phyloP scores from a whole-genome alignment of 805 yeast species.

The Lipomyces mesembrius region DNA sequence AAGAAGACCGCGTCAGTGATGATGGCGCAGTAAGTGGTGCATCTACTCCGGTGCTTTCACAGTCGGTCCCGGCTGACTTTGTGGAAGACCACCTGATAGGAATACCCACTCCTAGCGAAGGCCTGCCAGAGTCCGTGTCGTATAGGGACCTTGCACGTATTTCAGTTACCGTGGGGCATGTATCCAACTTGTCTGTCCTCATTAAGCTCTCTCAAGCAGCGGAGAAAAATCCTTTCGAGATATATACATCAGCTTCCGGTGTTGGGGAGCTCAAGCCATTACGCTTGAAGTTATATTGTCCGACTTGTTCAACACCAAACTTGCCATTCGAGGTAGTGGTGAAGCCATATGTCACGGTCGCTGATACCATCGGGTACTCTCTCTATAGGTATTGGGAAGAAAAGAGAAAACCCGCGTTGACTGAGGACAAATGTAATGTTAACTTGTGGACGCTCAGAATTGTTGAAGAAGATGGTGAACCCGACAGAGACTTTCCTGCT shows the following conservation, averaged over 20 bases:
- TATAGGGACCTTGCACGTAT: constrained; percentile 16
- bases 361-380: constrained; percentile 61
- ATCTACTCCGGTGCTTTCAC: background rate
- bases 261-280: constrained; percentile 44
- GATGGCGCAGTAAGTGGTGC: background rate
- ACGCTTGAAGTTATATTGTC: constrained; percentile 46
- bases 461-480: constrained; percentile 91
- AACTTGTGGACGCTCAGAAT: constrained; percentile 76
- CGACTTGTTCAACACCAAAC: constrained; percentile 42
- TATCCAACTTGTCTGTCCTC: constrained; percentile 39
- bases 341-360: constrained; percentile 51
- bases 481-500: constrained; percentile 88
- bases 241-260: constrained; percentile 47
- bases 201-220: constrained; percentile 43
- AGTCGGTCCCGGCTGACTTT: background rate
- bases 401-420: constrained; percentile 41
- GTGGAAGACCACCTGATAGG: background rate
- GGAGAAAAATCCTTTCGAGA: constrained; percentile 46
- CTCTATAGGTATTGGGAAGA: constrained; percentile 47
- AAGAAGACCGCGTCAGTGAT: constrained; percentile 16
- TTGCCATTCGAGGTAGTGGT: constrained; percentile 46
- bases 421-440: constrained; percentile 53
- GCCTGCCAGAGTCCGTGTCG: background rate
- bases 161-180: constrained; percentile 5
- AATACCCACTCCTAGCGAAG: background rate